Conservation (phyloP, 106 monocot genomes). For the Platanthera zijinensis region DNA sequence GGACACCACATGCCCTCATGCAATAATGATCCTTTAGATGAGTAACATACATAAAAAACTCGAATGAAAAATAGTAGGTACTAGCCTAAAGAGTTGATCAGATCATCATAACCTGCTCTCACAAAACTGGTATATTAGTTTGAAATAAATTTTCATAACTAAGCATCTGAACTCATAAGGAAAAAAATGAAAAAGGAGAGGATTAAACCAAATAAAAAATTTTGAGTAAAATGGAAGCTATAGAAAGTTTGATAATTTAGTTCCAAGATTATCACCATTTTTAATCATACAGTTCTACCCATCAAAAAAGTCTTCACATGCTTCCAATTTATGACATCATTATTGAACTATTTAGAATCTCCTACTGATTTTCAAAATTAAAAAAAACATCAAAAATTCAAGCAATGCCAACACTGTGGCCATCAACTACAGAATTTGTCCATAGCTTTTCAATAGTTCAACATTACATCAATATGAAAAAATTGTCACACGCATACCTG, state of each 20-base stretch:
- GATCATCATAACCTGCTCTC: too few species aligned
- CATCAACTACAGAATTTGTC: neutral
- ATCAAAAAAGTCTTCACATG: neutral
- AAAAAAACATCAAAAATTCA: neutral
- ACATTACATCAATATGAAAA: neutral
- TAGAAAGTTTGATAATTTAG: neutral
- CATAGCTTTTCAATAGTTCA: neutral
- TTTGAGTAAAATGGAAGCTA: neutral
- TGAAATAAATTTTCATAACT: too few species aligned
- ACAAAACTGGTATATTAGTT: too few species aligned
- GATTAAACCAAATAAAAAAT: neutral
- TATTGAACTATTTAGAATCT: neutral
- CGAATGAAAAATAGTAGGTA: too few species aligned
- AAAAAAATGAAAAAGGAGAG: neutral
- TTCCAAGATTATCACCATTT: neutral
- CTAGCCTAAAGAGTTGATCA: too few species aligned
- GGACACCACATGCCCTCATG: too few species aligned
- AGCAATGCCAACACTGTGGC: neutral
- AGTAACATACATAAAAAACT: too few species aligned
- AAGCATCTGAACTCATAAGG: neutral
- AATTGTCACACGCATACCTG: conserved; percentile 49
- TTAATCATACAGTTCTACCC: neutral
- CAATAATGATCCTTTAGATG: too few species aligned
- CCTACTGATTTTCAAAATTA: neutral
- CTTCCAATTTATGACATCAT: neutral